phyloP scores from a whole-genome alignment of 1,284 basidiomycete genomes.

The Sphaerobolus stellatus region DNA sequence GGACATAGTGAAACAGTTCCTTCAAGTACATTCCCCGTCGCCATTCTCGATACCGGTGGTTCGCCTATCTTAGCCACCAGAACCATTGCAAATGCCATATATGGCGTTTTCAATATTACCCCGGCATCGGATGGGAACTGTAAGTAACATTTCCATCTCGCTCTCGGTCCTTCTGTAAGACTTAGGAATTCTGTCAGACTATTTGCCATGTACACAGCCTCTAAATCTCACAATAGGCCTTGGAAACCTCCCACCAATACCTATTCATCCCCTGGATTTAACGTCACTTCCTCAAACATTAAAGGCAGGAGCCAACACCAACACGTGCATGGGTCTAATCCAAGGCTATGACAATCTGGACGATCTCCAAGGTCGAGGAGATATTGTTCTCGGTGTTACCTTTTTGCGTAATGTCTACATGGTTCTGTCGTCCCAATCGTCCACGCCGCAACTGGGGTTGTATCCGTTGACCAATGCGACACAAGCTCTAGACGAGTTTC shows the following conservation, averaged over 20 bases:
- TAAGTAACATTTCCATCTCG: no score
- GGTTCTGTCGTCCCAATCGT: constrained; percentile 39
- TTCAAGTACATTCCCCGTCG: constrained; percentile 45
- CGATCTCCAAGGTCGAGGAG: constrained; percentile 44
- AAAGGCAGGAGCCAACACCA: constrained; percentile 24
- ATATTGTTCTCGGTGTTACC: constrained; percentile 51
- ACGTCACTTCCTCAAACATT: constrained; percentile 42
- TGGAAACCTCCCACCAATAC: constrained; percentile 51
- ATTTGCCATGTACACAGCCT: constrained; percentile 65
- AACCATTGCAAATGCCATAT: constrained; percentile 67
- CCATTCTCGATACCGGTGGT: constrained; percentile 67
- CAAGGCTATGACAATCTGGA: constrained; percentile 51
- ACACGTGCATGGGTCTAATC: constrained; percentile 63
- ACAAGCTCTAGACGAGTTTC: constrained; percentile 60
- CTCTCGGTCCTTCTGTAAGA: constrained; percentile 4
- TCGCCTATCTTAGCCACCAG: constrained; percentile 61
- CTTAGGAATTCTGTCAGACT: constrained; percentile 45
- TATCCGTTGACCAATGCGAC: constrained; percentile 58
- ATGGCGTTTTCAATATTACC: constrained; percentile 64
- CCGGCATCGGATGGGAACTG: constrained; percentile 64
- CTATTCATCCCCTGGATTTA: constrained; percentile 71
- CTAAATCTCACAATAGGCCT: constrained; percentile 68
- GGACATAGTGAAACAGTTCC: constrained; percentile 32
- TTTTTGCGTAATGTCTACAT: constrained; percentile 73
- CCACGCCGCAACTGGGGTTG: constrained; percentile 53